Evolutionary conservation across 768 basidiomycete species (phyloP).

Genomic region (Cystofilobasidium bisporidii): DNA sequence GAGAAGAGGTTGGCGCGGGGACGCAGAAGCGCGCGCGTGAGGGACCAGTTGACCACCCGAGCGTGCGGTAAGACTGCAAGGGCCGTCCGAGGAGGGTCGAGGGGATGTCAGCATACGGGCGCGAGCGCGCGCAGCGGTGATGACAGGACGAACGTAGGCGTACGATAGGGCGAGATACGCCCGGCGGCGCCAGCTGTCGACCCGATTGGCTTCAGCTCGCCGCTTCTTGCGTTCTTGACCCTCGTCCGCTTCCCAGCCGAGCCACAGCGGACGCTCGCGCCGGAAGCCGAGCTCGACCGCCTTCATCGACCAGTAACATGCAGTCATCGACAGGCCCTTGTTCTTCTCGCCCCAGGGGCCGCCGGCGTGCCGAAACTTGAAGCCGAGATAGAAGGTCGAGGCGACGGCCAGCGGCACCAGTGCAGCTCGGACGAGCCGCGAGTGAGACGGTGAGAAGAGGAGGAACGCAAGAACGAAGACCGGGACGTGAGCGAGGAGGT

Average conservation of each 20-base stretch:
- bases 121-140: neutral
- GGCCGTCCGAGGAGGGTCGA: no score
- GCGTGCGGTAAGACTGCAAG: neutral
- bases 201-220: neutral
- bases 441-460: neutral
- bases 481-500: neutral
- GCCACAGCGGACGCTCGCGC: neutral
- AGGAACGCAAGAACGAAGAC: neutral
- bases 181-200: neutral
- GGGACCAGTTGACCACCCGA: slow-evolving; percentile 10
- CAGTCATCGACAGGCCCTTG: neutral
- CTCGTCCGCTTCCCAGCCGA: slow-evolving; percentile 15
- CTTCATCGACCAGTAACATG: slow-evolving; percentile 3
- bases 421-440: neutral
- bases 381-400: neutral
- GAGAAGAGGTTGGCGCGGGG: neutral
- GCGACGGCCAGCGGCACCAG: neutral
- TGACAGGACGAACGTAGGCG: slow-evolving; percentile 1
- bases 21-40: neutral
- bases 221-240: neutral
- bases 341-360: neutral
- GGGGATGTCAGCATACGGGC: neutral
- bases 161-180: neutral
- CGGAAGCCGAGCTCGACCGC: slow-evolving; percentile 12
- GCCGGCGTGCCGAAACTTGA: neutral